Evolutionary conservation across 306 rosid genomes (phyloP).

Genomic region (Lathyrus oleraceus): DNA sequence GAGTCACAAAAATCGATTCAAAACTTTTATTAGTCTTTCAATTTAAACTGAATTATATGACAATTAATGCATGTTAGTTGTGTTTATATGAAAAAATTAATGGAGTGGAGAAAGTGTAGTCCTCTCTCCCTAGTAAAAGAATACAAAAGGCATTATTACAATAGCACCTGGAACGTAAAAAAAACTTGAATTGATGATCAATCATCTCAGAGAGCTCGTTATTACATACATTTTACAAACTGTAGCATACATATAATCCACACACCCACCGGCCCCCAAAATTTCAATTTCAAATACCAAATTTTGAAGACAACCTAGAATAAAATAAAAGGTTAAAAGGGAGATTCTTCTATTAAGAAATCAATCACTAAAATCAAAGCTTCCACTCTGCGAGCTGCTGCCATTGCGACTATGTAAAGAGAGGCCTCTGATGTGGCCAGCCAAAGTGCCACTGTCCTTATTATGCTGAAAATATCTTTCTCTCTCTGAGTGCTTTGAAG

Average conservation of each 20-base stretch:
- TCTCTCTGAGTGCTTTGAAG: conserved; percentile 82
- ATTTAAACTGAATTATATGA: no score
- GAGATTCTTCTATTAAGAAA: conserved; percentile 15
- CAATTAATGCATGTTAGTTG: no score
- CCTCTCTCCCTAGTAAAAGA: not conserved
- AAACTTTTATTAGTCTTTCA: not conserved
- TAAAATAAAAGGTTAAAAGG: not conserved
- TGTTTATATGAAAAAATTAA: not conserved
- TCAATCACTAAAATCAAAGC: conserved; percentile 81
- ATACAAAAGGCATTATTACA: conserved; percentile 2
- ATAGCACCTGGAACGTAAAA: conserved; percentile 18
- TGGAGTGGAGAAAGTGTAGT: not conserved
- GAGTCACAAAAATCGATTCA: not conserved
- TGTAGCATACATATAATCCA: not conserved
- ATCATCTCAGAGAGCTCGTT: conserved; percentile 4
- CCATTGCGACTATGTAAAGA: conserved; percentile 77
- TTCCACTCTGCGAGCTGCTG: conserved; percentile 84
- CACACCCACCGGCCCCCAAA: not conserved
- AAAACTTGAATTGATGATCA: not conserved
- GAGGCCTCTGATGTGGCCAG: conserved; percentile 69
- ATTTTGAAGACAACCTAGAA: conserved; percentile 2
- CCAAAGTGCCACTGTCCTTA: conserved; percentile 57
- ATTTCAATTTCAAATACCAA: conserved; percentile 16
- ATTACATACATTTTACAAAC: conserved; percentile 30
- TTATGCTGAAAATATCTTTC: conserved; percentile 80